A percentile compares a stretch with the other conserved stretches of the same genome.
Conservation (phyloP, 2,329 filamentous ascomycete genomes). For the Cladosporium halotolerans region DNA sequence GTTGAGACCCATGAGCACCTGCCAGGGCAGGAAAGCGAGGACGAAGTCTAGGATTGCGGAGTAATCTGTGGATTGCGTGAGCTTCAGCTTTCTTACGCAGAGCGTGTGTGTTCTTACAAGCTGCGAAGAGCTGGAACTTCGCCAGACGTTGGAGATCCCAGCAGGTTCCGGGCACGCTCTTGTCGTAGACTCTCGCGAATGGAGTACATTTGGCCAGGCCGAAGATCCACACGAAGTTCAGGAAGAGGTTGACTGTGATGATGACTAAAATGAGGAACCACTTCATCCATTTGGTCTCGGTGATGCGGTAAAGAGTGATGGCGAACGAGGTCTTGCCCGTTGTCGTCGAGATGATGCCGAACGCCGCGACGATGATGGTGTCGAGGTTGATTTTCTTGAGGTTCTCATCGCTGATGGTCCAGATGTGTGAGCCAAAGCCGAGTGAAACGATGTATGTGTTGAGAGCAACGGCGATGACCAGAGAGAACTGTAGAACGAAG, state of each 20-base stretch:
- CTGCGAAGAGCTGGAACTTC: constrained; percentile 5
- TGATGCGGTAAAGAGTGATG: constrained; percentile 8
- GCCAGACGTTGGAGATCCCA: neutral
- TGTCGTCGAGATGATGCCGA: constrained; percentile 5
- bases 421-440: constrained; percentile 4
- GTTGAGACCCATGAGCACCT: neutral
- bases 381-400: constrained; percentile 2
- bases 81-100: neutral
- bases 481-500: neutral
- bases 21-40: constrained; percentile 4
- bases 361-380: constrained; percentile 5
- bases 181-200: neutral
- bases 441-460: constrained; percentile 7
- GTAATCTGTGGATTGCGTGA: neutral
- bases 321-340: constrained; percentile 12
- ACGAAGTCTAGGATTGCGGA: constrained; percentile 7
- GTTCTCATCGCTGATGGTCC: constrained; percentile 6
- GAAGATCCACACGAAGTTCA: constrained; percentile 10
- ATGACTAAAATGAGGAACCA: constrained; percentile 10
- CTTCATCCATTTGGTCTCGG: neutral
- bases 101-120: neutral
- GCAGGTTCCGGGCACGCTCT: constrained; percentile 4
- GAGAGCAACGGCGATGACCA: constrained; percentile 1
- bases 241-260: constrained; percentile 5
- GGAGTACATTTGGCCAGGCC: constrained; percentile 8